phyloP scores from a whole-genome alignment of 2,329 filamentous ascomycete genomes.

The Gaeumannomyces sp. region DNA sequence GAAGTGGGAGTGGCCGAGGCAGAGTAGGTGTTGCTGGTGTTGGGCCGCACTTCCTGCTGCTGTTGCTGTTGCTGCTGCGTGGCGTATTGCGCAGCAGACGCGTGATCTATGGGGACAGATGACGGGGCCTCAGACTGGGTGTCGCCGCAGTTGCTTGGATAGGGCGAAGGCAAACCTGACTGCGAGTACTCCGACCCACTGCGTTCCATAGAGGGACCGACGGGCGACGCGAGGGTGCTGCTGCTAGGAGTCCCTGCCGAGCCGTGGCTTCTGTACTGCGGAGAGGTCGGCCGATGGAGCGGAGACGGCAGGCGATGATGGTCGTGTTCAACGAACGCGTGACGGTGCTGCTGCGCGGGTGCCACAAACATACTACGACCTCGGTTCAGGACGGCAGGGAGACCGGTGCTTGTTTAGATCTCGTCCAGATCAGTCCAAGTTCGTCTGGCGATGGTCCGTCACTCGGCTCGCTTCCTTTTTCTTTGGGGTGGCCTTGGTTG shows the following conservation, averaged over 20 bases:
- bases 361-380: conserved; percentile 18
- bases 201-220: conserved; percentile 46
- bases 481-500: neutral
- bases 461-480: conserved; percentile 3
- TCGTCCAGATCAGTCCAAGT: conserved; percentile 6
- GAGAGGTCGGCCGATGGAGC: conserved; percentile 12
- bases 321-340: conserved; percentile 16
- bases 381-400: conserved; percentile 6
- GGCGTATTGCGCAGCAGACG: conserved; percentile 86
- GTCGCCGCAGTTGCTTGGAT: conserved; percentile 59
- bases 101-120: conserved; percentile 69
- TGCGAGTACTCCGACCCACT: conserved; percentile 72
- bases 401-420: conserved; percentile 6
- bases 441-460: conserved; percentile 8
- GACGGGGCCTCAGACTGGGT: conserved; percentile 73
- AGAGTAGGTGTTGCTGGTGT: conserved; percentile 51
- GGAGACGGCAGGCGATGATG: conserved; percentile 14
- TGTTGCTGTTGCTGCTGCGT: conserved; percentile 40
- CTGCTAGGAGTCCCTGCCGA: conserved; percentile 14
- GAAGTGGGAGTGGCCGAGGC: conserved; percentile 79
- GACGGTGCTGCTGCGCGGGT: conserved; percentile 13
- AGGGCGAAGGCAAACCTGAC: conserved; percentile 78
- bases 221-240: conserved; percentile 13
- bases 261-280: conserved; percentile 13
- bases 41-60: conserved; percentile 63